Evolutionary conservation across 1,139 yeast species (phyloP).

Genomic region (Pneumocystis wakefieldiae): DNA sequence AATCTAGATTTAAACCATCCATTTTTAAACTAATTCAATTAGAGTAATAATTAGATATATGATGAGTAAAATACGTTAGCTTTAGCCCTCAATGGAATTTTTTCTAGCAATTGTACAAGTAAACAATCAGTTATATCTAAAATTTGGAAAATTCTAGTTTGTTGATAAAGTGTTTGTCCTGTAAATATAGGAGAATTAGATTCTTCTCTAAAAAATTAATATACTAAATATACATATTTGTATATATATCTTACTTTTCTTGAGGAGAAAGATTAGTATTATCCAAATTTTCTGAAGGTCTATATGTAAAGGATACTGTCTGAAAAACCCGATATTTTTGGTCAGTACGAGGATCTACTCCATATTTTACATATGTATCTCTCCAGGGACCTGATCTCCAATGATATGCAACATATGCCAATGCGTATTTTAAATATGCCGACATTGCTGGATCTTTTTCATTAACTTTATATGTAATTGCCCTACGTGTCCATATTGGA

Average conservation of each 20-base stretch:
- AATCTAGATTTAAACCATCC: conserved; percentile 69
- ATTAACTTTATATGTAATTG: conserved; percentile 40
- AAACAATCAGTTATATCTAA: conserved; percentile 65
- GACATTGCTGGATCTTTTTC: conserved; percentile 33
- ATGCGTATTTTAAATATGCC: conserved; percentile 46
- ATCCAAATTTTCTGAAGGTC: conserved; percentile 22
- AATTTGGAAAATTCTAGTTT: conserved; percentile 60
- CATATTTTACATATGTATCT: conserved; percentile 66
- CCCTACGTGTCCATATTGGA: conserved; percentile 80
- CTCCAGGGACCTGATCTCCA: conserved; percentile 92
- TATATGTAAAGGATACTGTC: conserved; percentile 41
- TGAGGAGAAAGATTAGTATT: conserved; percentile 15
- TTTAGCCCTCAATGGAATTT: conserved; percentile 23
- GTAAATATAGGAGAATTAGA: conserved; percentile 50
- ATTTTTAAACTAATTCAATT: conserved; percentile 20
- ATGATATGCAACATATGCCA: conserved; percentile 70
- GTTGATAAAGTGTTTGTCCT: conserved; percentile 49
- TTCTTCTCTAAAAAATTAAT: not conserved
- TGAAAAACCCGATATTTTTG: conserved; percentile 51
- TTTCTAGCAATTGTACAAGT: conserved; percentile 35
- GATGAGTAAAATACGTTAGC: conserved; percentile 20
- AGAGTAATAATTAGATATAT: conserved; percentile 2
- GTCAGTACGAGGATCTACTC: conserved; percentile 57
- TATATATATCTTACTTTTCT: not conserved
- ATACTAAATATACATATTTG: not conserved